phyloP scores from a whole-genome alignment of 306 rosid species.

The Mucuna pruriens region DNA sequence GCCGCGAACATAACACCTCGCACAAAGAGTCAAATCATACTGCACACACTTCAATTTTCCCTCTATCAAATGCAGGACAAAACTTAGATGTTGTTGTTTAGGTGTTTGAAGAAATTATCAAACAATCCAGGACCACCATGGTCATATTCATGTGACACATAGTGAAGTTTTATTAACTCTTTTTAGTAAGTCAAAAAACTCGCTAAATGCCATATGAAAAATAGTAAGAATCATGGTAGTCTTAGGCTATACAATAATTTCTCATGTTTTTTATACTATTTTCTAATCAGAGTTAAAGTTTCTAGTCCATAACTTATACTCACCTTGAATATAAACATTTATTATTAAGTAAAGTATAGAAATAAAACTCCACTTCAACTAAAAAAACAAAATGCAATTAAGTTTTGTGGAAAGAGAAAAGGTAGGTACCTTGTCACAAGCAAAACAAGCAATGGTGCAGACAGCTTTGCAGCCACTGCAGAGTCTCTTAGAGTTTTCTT shows the following conservation, averaged over 20 bases:
- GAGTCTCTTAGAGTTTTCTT: constrained; percentile 62
- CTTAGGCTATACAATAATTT: not conserved
- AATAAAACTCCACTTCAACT: not conserved
- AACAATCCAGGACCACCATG: not conserved
- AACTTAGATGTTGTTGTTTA: not conserved
- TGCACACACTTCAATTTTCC: constrained; percentile 19
- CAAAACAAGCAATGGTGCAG: constrained; percentile 88
- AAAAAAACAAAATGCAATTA: not conserved
- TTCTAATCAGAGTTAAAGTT: not conserved
- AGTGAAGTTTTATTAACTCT: not conserved
- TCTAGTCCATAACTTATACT: not conserved
- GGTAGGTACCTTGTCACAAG: constrained; percentile 82
- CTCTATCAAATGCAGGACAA: not conserved
- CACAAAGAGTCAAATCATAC: constrained; percentile 90
- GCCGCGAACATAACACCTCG: constrained; percentile 95
- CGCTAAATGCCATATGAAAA: not conserved
- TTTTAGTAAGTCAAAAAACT: not conserved
- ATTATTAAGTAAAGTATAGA: not conserved
- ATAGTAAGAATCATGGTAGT: not conserved
- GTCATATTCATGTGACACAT: not conserved
- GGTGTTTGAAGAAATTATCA: not conserved
- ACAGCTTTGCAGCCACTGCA: constrained; percentile 89
- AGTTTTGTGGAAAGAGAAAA: not conserved
- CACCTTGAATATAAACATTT: not conserved
- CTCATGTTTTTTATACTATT: not conserved